Conservation (phyloP, 257 asterid species). For the Gardenia jasminoides region DNA sequence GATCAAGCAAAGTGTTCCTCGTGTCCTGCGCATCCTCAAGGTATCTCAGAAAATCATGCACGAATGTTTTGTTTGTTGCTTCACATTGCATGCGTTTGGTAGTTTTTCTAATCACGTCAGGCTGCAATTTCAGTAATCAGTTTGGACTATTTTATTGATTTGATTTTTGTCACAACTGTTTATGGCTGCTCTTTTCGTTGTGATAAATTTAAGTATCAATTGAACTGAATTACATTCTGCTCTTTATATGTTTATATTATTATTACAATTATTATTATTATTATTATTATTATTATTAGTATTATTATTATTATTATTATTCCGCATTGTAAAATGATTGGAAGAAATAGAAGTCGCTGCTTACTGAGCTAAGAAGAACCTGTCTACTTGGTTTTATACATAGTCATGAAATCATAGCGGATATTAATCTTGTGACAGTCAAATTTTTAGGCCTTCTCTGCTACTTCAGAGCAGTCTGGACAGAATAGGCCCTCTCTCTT, state of each 20-base stretch:
- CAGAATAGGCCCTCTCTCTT: not conserved
- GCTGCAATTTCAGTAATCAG: not conserved
- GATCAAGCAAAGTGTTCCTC: constrained; percentile 81
- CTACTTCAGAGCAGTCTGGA: constrained; percentile 1
- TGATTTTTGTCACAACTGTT: not conserved
- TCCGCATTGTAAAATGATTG: not conserved
- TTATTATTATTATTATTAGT: not conserved
- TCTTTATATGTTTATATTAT: too few species aligned
- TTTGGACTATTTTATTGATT: not conserved
- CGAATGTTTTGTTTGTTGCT: not conserved
- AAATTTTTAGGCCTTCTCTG: not conserved
- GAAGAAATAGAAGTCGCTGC: not conserved
- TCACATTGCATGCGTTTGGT: not conserved
- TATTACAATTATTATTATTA: too few species aligned
- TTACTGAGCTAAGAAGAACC: not conserved
- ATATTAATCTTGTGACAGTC: not conserved
- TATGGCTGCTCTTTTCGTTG: not conserved
- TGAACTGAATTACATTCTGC: not conserved
- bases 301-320: too few species aligned
- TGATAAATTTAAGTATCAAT: not conserved
- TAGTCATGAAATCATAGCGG: not conserved
- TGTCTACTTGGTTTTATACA: constrained; percentile 1
- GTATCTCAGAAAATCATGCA: constrained; percentile 32
- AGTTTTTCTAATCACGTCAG: not conserved
- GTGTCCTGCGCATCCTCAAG: constrained; percentile 84